Conservation (phyloP, 306 rosid species). For the Malus sylvestris region DNA sequence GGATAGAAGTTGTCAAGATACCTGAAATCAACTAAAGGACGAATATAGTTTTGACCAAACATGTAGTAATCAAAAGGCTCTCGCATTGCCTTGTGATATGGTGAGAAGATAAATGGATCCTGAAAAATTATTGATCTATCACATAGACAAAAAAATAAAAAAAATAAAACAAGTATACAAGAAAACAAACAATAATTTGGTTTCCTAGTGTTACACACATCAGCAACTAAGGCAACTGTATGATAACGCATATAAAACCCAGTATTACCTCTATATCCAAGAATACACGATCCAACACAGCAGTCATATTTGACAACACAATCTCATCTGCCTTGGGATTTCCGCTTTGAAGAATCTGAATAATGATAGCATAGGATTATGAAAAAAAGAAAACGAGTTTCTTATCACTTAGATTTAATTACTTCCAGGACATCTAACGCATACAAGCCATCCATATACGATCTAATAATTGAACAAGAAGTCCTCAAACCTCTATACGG, state of each 20-base stretch:
- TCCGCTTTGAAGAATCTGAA: constrained; percentile 74
- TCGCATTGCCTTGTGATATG: constrained; percentile 85
- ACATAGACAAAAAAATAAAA: no score
- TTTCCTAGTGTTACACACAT: constrained; percentile 6
- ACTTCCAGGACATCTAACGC: neutral
- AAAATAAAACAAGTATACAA: constrained; percentile 13
- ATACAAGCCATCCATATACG: neutral
- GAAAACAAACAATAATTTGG: neutral
- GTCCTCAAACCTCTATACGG: neutral
- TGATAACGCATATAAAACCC: neutral
- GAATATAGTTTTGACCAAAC: constrained; percentile 90
- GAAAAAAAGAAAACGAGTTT: neutral
- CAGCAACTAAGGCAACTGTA: constrained; percentile 12
- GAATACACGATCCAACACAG: constrained; percentile 63
- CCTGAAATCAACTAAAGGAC: constrained; percentile 89
- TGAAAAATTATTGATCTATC: constrained; percentile 36
- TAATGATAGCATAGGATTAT: constrained; percentile 11
- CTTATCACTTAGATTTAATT: neutral
- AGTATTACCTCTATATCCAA: constrained; percentile 78
- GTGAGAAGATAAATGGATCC: constrained; percentile 87
- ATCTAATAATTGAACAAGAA: neutral
- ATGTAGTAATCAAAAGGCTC: constrained; percentile 92
- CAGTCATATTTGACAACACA: constrained; percentile 75
- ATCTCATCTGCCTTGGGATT: constrained; percentile 69
- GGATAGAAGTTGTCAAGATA: constrained; percentile 32